These are phyloP conservation scores for Suhomyces bribrorum DNA, from an alignment of 1,139 yeast species.

Conservation along the genomic window DNA sequence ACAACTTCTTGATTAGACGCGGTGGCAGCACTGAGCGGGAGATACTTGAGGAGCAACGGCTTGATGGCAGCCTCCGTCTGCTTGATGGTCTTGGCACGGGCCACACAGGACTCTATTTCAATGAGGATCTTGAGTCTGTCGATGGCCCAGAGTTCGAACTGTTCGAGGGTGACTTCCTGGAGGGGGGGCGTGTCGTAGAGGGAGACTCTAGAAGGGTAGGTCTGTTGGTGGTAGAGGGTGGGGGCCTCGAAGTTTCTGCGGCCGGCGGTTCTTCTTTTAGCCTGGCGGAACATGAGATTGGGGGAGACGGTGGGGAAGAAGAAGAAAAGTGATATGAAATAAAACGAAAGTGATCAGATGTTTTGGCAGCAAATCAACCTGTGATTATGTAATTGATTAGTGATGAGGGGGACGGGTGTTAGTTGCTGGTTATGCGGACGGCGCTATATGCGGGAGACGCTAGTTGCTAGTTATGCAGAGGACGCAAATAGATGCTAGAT, in stretches of 20 bases:
- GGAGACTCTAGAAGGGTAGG: constrained; percentile 46
- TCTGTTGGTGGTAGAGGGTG: constrained; percentile 19
- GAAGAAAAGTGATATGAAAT: background rate
- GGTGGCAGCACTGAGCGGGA: constrained; percentile 58
- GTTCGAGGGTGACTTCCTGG: constrained; percentile 84
- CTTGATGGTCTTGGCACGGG: constrained; percentile 61
- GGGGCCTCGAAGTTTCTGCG: constrained; percentile 62
- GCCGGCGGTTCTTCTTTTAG: constrained; percentile 74
- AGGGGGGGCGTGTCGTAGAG: constrained; percentile 76
- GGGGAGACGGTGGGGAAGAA: background rate
- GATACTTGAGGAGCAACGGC: constrained; percentile 61
- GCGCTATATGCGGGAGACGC: too few relatives aligned
- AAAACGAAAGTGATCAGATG: too few relatives aligned
- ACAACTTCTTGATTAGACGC: constrained; percentile 34
- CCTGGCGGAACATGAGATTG: constrained; percentile 64
- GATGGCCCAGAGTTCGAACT: constrained; percentile 94
- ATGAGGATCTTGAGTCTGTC: constrained; percentile 81
- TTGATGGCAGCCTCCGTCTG: constrained; percentile 68
- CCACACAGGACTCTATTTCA: constrained; percentile 76
- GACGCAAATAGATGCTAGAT: too few relatives aligned
- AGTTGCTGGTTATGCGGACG: too few relatives aligned
- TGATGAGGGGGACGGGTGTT: too few relatives aligned
- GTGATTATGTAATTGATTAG: too few relatives aligned
- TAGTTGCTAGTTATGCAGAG: too few relatives aligned
- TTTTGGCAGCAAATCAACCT: too few relatives aligned